Evolutionary conservation across 345 rosid species (phyloP).

Genomic region (Euphorbia lathyris): DNA sequence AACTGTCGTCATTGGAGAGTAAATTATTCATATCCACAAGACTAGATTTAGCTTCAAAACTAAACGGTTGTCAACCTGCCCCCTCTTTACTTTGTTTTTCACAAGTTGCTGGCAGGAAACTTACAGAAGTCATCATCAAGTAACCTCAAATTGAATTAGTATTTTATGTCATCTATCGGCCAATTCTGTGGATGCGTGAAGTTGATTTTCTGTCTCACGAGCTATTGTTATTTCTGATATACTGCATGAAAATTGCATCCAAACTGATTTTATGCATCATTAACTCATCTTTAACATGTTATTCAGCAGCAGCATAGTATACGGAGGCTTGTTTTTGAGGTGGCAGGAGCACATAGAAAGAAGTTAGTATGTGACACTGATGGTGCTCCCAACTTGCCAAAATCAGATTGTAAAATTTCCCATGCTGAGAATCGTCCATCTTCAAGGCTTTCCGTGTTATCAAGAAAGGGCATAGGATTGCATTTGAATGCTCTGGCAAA

Average conservation of each 20-base stretch:
- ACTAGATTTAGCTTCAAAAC: too few species aligned
- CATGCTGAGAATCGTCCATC: conserved; percentile 19
- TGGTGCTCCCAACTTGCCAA: conserved; percentile 18
- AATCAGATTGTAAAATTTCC: conserved; percentile 28
- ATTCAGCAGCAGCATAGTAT: conserved; percentile 44
- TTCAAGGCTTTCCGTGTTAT: conserved; percentile 25
- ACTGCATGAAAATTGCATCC: not conserved
- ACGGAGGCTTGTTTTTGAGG: conserved; percentile 53
- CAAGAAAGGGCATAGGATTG: conserved; percentile 41
- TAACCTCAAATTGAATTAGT: not conserved
- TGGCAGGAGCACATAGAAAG: conserved; percentile 40
- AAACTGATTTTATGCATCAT: not conserved
- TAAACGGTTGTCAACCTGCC: not conserved
- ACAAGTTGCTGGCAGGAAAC: not conserved
- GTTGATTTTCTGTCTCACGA: not conserved
- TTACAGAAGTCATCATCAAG: not conserved
- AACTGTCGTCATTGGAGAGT: not conserved
- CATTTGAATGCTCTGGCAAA: conserved; percentile 54
- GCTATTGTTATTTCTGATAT: not conserved
- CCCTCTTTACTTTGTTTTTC: not conserved
- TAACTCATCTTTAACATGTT: conserved; percentile 7
- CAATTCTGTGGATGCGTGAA: not conserved
- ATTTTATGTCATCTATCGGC: not conserved
- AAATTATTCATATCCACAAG: too few species aligned
- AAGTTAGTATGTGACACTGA: conserved; percentile 27